Evolutionary conservation across 768 basidiomycete genomes (phyloP).

Genomic region (Phaffia australis): DNA sequence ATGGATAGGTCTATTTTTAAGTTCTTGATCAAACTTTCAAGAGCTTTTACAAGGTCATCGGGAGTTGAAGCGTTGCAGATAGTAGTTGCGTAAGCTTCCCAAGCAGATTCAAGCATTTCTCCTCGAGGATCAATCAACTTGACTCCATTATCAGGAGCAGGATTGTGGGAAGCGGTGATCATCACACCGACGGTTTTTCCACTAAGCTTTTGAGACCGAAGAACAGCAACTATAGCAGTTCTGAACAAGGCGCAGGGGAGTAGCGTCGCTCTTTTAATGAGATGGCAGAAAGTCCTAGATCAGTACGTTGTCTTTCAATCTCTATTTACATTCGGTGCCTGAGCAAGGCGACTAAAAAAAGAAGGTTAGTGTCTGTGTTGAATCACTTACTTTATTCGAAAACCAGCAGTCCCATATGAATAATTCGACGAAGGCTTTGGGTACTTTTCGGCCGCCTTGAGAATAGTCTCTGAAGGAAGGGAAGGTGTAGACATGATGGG

Average conservation of each 20-base stretch:
- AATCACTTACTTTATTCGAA: slow-evolving; percentile 67
- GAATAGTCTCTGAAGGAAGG: slow-evolving; percentile 28
- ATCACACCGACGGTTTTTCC: slow-evolving; percentile 91
- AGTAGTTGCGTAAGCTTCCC: slow-evolving; percentile 78
- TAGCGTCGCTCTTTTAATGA: slow-evolving; percentile 31
- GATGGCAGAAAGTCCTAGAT: no score
- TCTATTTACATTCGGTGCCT: background rate
- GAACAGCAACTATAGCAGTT: slow-evolving; percentile 75
- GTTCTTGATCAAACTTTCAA: slow-evolving; percentile 53
- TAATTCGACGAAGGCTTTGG: slow-evolving; percentile 63
- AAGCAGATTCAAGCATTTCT: slow-evolving; percentile 89
- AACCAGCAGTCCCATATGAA: slow-evolving; percentile 89
- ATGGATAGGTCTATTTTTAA: slow-evolving; percentile 66
- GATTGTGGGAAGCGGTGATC: slow-evolving; percentile 99
- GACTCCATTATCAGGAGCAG: slow-evolving; percentile 95
- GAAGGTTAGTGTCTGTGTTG: background rate
- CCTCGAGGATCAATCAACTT: slow-evolving; percentile 95
- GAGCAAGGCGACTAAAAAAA: background rate
- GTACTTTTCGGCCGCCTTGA: slow-evolving; percentile 39
- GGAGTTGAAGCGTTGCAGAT: slow-evolving; percentile 73
- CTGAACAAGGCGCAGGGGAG: slow-evolving; percentile 90
- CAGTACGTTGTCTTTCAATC: no score
- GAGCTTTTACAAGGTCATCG: slow-evolving; percentile 56
- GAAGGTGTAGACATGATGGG: background rate
- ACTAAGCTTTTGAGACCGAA: slow-evolving; percentile 82